Conservation (phyloP, 768 basidiomycete genomes). For the Rhizopogon vesiculosus region DNA sequence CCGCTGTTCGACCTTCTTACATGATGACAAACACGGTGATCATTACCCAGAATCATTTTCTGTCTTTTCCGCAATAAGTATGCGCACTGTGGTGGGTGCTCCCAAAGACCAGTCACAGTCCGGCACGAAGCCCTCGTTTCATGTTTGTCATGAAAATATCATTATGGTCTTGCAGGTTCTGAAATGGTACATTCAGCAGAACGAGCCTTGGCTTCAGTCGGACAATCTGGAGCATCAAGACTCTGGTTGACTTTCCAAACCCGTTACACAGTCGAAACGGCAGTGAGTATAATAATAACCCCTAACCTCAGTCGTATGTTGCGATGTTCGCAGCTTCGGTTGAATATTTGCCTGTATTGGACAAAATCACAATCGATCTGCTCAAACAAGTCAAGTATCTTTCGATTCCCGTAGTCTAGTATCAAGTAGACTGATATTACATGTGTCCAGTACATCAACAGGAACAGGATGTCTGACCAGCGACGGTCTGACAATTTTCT, state of each 20-base stretch:
- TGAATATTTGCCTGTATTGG: background rate
- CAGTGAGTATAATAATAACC: conserved; percentile 75
- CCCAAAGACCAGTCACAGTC: conserved; percentile 76
- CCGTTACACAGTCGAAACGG: conserved; percentile 51
- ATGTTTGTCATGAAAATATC: background rate
- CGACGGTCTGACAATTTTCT: too few species aligned
- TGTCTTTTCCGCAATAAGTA: conserved; percentile 50
- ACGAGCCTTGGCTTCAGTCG: conserved; percentile 61
- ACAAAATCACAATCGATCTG: conserved; percentile 64
- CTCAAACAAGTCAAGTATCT: conserved; percentile 65
- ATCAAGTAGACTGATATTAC: conserved; percentile 78
- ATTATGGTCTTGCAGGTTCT: conserved; percentile 45
- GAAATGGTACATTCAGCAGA: conserved; percentile 67
- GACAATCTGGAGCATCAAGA: conserved; percentile 65
- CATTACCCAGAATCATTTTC: conserved; percentile 44
- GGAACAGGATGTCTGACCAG: conserved; percentile 47
- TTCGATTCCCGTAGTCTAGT: conserved; percentile 77
- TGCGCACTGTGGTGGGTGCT: conserved; percentile 70
- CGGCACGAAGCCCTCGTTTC: conserved; percentile 49
- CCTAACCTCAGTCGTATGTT: conserved; percentile 44
- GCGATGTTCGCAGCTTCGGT: background rate
- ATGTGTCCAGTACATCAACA: conserved; percentile 61
- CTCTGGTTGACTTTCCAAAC: conserved; percentile 52
- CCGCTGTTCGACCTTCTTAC: conserved; percentile 1
- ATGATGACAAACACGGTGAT: conserved; percentile 32